A percentile compares a stretch with the other conserved stretches of the same genome.
Evolutionary conservation across 192 early-diverging fungal genomes (phyloP).

Genomic region (Coemansia erecta): DNA sequence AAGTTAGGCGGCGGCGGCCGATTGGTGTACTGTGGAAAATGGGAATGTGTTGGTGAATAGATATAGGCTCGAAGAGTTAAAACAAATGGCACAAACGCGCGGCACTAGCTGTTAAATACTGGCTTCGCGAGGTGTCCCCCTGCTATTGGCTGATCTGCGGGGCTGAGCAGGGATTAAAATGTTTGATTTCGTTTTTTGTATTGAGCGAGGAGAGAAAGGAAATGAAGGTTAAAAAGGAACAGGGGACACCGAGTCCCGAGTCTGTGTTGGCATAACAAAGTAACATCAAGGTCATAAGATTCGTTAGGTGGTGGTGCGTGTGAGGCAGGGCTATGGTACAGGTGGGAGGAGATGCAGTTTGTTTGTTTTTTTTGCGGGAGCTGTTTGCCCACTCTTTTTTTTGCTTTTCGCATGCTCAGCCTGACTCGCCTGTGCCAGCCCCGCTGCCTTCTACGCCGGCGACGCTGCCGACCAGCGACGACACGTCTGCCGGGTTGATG

Average conservation of each 20-base stretch:
- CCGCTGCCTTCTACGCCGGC: neutral
- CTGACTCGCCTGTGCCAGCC: neutral
- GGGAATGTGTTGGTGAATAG: neutral
- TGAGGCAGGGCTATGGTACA: neutral
- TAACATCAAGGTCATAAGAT: neutral
- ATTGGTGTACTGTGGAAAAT: too few species aligned
- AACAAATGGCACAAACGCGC: neutral
- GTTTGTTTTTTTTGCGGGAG: neutral
- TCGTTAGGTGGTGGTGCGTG: neutral
- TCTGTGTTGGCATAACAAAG: neutral
- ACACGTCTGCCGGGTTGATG: constrained; percentile 6
- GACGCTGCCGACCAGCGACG: neutral
- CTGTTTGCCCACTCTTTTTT: too few species aligned
- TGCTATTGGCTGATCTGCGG: too few species aligned
- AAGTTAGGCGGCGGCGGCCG: too few species aligned
- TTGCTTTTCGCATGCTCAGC: neutral
- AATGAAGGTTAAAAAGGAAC: neutral
- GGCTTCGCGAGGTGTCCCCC: too few species aligned
- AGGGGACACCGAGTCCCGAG: neutral
- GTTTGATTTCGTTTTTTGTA: too few species aligned
- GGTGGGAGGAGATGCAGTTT: too few species aligned
- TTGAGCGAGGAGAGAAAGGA: too few species aligned
- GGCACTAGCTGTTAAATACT: neutral
- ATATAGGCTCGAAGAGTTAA: neutral
- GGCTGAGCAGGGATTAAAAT: too few species aligned